These are phyloP conservation scores for Solanum microdontum DNA, from an alignment of 257 asterid genomes.

Conservation along the genomic window DNA sequence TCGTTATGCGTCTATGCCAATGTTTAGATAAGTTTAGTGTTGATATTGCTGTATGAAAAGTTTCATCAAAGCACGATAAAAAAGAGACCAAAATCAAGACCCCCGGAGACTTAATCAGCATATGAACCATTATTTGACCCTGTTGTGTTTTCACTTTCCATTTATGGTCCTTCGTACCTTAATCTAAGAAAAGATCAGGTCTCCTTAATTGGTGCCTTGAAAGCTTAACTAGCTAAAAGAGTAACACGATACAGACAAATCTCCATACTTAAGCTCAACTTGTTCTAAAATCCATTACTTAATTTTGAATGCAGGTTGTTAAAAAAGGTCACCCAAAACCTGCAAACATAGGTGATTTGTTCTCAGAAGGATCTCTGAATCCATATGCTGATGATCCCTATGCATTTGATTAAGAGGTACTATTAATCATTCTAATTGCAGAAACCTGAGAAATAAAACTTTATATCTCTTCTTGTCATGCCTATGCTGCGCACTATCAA, in stretches of 20 bases:
- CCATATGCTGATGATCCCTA: slow-evolving; percentile 97
- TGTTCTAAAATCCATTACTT: not conserved
- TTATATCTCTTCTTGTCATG: not conserved
- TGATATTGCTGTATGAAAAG: slow-evolving; percentile 32
- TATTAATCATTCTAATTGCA: not conserved
- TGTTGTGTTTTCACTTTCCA: not conserved
- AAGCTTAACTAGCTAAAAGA: not conserved
- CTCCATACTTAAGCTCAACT: not conserved
- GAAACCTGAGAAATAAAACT: not conserved
- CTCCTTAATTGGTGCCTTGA: not conserved
- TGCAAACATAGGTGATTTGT: slow-evolving; percentile 82
- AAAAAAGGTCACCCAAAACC: slow-evolving; percentile 38
- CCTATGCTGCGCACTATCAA: not conserved
- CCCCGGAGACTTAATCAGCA: slow-evolving; percentile 45
- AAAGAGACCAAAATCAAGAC: slow-evolving; percentile 49
- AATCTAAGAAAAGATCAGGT: not conserved
- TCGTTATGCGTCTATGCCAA: not conserved
- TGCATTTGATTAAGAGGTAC: slow-evolving; percentile 87
- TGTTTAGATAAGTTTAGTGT: not conserved
- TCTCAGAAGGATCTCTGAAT: slow-evolving; percentile 90
- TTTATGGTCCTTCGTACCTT: not conserved
- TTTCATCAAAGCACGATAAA: slow-evolving; percentile 52
- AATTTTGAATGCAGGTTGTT: slow-evolving; percentile 26
- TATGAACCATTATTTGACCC: slow-evolving; percentile 14
- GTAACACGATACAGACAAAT: not conserved